phyloP scores from a whole-genome alignment of 371 early-diverging fungal species.

The Rhizopus stolonifer region DNA sequence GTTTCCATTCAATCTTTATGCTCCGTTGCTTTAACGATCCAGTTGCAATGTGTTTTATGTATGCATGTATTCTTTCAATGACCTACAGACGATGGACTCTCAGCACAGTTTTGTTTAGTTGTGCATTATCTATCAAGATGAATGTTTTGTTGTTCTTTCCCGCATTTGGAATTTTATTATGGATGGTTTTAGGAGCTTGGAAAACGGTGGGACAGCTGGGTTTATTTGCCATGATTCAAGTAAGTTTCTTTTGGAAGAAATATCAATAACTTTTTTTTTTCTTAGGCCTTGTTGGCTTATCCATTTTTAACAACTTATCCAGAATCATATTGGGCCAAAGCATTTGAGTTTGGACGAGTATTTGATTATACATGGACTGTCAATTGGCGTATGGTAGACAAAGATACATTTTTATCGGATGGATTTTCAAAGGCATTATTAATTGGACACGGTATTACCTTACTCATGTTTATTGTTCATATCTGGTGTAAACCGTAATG shows the following conservation, averaged over 20 bases:
- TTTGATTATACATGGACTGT: slow-evolving; percentile 93
- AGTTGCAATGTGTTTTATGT: slow-evolving; percentile 81
- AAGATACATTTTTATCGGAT: slow-evolving; percentile 62
- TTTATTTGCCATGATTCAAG: slow-evolving; percentile 58
- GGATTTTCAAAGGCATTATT: slow-evolving; percentile 65
- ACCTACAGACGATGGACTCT: slow-evolving; percentile 48
- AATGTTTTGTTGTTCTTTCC: slow-evolving; percentile 89
- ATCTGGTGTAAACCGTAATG: slow-evolving; percentile 54
- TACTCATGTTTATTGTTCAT: slow-evolving; percentile 58
- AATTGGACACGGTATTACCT: slow-evolving; percentile 53
- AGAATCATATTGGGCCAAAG: slow-evolving; percentile 64
- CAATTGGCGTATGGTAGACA: slow-evolving; percentile 87
- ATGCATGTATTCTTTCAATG: slow-evolving; percentile 62
- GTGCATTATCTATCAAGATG: slow-evolving; percentile 91
- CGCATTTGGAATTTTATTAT: slow-evolving; percentile 72
- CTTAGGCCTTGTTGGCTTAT: slow-evolving; percentile 58
- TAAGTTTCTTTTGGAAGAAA: too few species aligned
- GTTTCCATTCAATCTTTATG: slow-evolving; percentile 89
- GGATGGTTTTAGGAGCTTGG: slow-evolving; percentile 56
- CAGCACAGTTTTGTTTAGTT: slow-evolving; percentile 66
- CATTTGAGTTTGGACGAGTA: slow-evolving; percentile 86
- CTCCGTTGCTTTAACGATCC: slow-evolving; percentile 92
- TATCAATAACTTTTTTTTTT: too few species aligned
- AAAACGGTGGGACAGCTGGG: slow-evolving; percentile 49
- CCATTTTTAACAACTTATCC: slow-evolving; percentile 72